Evolutionary conservation across 495 filamentous ascomycete genomes (phyloP).

Genomic region (Aspergillus saccharolyticus): DNA sequence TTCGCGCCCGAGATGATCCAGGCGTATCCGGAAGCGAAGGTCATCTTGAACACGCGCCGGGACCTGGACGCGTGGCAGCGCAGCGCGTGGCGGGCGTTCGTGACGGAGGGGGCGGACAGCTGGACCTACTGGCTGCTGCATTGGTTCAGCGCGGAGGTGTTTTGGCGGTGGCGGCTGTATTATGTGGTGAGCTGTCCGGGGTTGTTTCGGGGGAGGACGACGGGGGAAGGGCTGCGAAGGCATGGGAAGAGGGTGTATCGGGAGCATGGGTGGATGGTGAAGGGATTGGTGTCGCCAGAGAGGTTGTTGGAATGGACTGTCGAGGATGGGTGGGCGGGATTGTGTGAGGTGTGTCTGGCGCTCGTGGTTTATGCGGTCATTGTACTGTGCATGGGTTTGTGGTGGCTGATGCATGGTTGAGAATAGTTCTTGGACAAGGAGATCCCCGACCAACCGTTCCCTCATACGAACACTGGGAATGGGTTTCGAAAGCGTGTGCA

Average conservation of each 20-base stretch:
- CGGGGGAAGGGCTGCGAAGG: not conserved
- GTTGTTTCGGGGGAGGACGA: not conserved
- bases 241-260: conserved; percentile 28
- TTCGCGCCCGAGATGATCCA: conserved; percentile 20
- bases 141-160: conserved; percentile 18
- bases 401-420: not conserved
- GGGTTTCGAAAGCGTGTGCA: not conserved
- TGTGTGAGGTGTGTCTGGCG: conserved; percentile 40
- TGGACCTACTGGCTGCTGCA: conserved; percentile 7
- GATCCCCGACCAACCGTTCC: conserved; percentile 5
- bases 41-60: conserved; percentile 7
- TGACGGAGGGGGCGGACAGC: not conserved
- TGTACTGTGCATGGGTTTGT: no score
- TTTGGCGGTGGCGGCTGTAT: conserved; percentile 9
- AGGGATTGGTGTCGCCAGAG: conserved; percentile 32
- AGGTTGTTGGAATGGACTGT: conserved; percentile 51
- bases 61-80: conserved; percentile 12
- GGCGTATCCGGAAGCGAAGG: conserved; percentile 34
- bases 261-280: conserved; percentile 21
- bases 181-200: conserved; percentile 2
- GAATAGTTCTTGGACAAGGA: conserved; percentile 6
- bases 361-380: no score
- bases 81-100: conserved; percentile 28
- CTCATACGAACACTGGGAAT: not conserved
- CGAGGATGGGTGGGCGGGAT: conserved; percentile 51